Base-by-base conservation (phyloP, 768 basidiomycete genomes). In the Chalciporus sphaerocephalus region DNA sequence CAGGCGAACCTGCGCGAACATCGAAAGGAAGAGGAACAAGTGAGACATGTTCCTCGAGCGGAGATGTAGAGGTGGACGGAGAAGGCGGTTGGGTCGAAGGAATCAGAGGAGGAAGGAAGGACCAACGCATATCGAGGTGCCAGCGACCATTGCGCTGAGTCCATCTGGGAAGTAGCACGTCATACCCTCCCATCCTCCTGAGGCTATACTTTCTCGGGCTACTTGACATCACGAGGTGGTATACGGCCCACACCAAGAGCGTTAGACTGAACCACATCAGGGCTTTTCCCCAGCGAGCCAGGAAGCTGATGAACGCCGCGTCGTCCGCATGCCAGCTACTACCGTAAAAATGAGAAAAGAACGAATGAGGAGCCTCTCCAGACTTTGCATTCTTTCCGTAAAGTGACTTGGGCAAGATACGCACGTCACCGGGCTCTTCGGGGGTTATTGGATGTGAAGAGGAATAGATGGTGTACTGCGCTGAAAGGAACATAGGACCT, bases 261-360 rank as follows among this genome's bases (percentile, higher is more conserved):
- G 78, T 64, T 46, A 88, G 64, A 1, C 90, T 92, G 17, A 92
- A 49, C 82, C 87, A 91, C 87, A 97, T 89, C 52, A 96, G 65
- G 32, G 61, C 72, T 62, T 90, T 93, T 46, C 95, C 95, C 84
- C 91, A 94, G 18, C 77, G 75, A 32, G 80, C 88, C 42, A 98
- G 75, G 73, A 97, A 97, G 35, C 83, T 80, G 60, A 98, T 92
- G 70, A 98, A 96, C n/a, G 85, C 91, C 22, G 95, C 96, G 65
- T 99, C 95, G 58, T 95, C 93, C 5, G 92, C 85, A 59, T 99
- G 95, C 95, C 95, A 99, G 58, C 90, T 92, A 60, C 93, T 96
- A 23, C 93, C 95, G 58, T 98, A 99, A 71, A 82, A 95, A 66
- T 99, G 95, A n/a, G 83, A 78, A 68, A 97, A 98, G 78, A 93